phyloP scores from a whole-genome alignment of 164 flowering plant species.

The Stephania yunnanensis region DNA sequence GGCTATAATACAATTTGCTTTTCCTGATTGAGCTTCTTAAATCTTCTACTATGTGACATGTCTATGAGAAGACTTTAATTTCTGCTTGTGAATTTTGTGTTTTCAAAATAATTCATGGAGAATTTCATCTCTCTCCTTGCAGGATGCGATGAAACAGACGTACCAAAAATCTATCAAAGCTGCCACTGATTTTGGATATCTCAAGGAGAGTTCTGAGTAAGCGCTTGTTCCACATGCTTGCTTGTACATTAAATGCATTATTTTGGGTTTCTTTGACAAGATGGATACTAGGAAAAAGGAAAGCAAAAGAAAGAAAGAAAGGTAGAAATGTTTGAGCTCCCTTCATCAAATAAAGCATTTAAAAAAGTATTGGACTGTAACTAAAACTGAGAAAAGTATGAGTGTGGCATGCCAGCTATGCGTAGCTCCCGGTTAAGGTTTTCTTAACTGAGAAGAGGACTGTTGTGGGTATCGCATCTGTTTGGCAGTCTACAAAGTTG shows the following conservation, averaged over 20 bases:
- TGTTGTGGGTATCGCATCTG: too few relatives aligned
- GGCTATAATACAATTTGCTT: background rate
- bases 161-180: constrained; percentile 82
- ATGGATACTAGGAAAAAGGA: too few relatives aligned
- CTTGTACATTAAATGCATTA: background rate
- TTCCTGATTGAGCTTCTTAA: background rate
- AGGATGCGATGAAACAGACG: constrained; percentile 96
- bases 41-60: background rate
- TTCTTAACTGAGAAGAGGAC: too few relatives aligned
- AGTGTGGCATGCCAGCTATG: too few relatives aligned
- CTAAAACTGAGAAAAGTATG: too few relatives aligned
- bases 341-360: too few relatives aligned
- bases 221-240: constrained; percentile 19
- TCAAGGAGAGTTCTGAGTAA: constrained; percentile 93
- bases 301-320: too few relatives aligned
- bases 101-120: background rate
- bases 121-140: constrained; percentile 16
- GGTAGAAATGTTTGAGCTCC: too few relatives aligned
- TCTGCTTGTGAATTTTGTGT: background rate
- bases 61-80: background rate
- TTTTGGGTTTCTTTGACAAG: too few relatives aligned
- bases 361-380: too few relatives aligned
- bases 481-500: too few relatives aligned
- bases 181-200: constrained; percentile 83
- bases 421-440: too few relatives aligned